Conservation (phyloP, 352 stramenopile genomes). For the Pythium scleroteichum region DNA sequence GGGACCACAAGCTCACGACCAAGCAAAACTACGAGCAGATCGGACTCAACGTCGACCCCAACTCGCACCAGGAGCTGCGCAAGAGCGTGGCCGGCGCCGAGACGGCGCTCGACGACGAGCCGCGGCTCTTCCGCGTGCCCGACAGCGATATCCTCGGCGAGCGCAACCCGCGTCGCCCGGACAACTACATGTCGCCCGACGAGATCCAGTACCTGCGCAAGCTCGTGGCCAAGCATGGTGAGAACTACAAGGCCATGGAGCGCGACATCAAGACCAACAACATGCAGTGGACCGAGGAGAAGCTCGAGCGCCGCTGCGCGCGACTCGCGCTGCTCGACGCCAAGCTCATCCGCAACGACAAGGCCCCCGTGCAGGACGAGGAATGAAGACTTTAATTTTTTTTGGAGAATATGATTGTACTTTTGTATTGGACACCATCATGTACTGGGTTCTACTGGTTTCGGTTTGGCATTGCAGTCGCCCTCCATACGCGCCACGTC, state of each 20-base stretch:
- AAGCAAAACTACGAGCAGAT: conserved; percentile 82
- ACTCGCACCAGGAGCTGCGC: conserved; percentile 51
- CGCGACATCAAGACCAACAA: conserved; percentile 85
- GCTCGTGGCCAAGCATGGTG: conserved; percentile 67
- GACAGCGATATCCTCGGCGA: conserved; percentile 81
- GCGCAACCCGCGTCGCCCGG: conserved; percentile 61
- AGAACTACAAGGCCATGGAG: conserved; percentile 77
- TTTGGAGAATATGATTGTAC: conserved; percentile 10
- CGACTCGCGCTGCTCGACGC: conserved; percentile 74
- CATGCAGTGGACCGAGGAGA: conserved; percentile 81
- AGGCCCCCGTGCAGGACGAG: conserved; percentile 15
- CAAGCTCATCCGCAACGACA: conserved; percentile 57
- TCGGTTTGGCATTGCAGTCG: conserved; percentile 12
- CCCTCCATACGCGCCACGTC: too few species aligned
- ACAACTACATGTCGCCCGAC: conserved; percentile 81
- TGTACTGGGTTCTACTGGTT: not conserved
- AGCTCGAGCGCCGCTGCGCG: conserved; percentile 69
- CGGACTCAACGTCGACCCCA: conserved; percentile 66
- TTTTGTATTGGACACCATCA: not conserved
- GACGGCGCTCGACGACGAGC: conserved; percentile 58
- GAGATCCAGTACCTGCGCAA: conserved; percentile 77
- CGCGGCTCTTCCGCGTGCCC: conserved; percentile 65
- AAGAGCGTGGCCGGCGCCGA: conserved; percentile 51
- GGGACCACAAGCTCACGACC: conserved; percentile 79
- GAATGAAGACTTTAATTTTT: not conserved